A percentile compares a stretch with the other conserved stretches of the same genome.
Evolutionary conservation across 306 rosid genomes (phyloP).

Genomic region (Vigna angularis): DNA sequence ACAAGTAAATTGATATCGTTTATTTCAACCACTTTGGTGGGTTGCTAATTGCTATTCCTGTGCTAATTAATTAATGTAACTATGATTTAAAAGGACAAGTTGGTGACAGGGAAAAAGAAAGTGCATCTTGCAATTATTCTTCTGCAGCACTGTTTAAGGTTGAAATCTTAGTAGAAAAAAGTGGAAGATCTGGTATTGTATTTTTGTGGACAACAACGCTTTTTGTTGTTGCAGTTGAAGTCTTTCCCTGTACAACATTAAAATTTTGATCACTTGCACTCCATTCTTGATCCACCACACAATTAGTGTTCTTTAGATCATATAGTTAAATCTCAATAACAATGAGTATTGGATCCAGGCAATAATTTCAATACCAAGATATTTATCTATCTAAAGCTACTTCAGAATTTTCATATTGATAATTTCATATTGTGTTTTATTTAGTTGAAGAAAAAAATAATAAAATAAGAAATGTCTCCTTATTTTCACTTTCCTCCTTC

Average conservation of each 20-base stretch:
- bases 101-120: conserved; percentile 9
- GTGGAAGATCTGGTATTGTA: conserved; percentile 29
- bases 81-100: not conserved
- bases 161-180: conserved; percentile 49
- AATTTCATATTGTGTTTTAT: too few relatives aligned
- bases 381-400: too few relatives aligned
- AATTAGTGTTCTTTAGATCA: too few relatives aligned
- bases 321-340: too few relatives aligned
- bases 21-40: conserved; percentile 47
- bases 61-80: conserved; percentile 8
- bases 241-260: conserved; percentile 4
- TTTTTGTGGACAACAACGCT: conserved; percentile 20
- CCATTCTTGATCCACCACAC: too few relatives aligned
- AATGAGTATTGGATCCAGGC: too few relatives aligned
- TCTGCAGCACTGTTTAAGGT: conserved; percentile 40
- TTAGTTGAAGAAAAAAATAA: too few relatives aligned
- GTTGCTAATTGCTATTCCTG: not conserved
- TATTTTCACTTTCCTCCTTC: too few relatives aligned
- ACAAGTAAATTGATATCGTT: not conserved
- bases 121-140: conserved; percentile 46
- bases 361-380: too few relatives aligned
- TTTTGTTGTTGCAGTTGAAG: conserved; percentile 46
- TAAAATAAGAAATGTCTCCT: too few relatives aligned
- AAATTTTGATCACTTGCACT: too few relatives aligned
- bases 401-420: too few relatives aligned